A percentile compares a stretch with the other conserved stretches of the same genome.
Conservation (phyloP, 2,329 filamentous ascomycete genomes). For the Elsinoe necatrix region DNA sequence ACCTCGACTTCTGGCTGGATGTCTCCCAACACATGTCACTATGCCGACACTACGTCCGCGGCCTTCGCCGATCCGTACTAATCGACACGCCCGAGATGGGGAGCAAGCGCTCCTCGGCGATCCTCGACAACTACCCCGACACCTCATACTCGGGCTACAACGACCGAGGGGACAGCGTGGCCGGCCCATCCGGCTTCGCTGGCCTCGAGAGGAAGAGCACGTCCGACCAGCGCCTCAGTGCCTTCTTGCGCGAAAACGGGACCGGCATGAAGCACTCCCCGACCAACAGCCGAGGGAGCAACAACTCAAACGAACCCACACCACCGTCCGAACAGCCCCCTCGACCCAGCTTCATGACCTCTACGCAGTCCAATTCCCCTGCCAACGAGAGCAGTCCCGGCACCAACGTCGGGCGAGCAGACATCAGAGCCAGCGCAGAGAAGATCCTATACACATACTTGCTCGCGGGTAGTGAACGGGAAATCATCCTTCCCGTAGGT, state of each 20-base stretch:
- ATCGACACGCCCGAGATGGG: conserved; percentile 82
- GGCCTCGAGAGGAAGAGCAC: conserved; percentile 53
- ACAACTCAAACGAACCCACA: conserved; percentile 48
- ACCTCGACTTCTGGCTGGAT: conserved; percentile 99
- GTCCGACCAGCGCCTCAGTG: conserved; percentile 83
- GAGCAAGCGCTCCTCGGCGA: conserved; percentile 76
- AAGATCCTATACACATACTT: conserved; percentile 99
- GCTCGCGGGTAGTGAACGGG: conserved; percentile 86
- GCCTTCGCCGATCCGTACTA: conserved; percentile 85
- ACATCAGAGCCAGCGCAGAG: conserved; percentile 87
- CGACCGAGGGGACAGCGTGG: conserved; percentile 32
- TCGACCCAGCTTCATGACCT: conserved; percentile 52
- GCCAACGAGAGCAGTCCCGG: conserved; percentile 75
- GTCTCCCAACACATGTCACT: conserved; percentile 98
- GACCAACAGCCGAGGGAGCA: conserved; percentile 39
- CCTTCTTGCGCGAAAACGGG: conserved; percentile 60
- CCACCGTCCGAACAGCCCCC: conserved; percentile 40
- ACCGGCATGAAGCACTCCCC: conserved; percentile 40
- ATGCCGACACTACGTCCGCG: conserved; percentile 92
- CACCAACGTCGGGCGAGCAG: conserved; percentile 75
- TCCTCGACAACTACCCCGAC: conserved; percentile 57
- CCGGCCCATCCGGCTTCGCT: conserved; percentile 40
- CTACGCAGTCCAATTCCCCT: conserved; percentile 38
- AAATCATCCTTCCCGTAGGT: conserved; percentile 83
- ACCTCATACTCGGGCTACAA: conserved; percentile 44